Evolutionary conservation across 2,329 filamentous ascomycete genomes (phyloP), one percentile per base, ranked within the genome.

Genomic region (Stachybotrys chartarum): DNA sequence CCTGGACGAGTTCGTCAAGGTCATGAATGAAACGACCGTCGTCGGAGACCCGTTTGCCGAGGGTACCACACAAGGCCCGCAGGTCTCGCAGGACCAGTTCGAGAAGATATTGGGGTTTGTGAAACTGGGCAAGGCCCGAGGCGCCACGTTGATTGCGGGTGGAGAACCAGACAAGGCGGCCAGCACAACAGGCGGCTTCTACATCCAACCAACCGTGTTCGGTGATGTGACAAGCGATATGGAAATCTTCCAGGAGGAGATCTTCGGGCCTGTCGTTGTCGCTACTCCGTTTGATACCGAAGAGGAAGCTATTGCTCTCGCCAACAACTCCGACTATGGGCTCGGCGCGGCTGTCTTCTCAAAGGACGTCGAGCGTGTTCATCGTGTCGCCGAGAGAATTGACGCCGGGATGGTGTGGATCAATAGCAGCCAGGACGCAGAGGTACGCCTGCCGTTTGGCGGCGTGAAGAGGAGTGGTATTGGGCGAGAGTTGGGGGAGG

Each of bases 191-290:
- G 88, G 88, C 56, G 35, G 35, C 7, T 94, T 88, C 82, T 94
- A 91, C 78, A 90, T 94, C 72, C 77, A 92, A 78, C 90, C 90
- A 35, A 94, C 90, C 66, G 88, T 94, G 74, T 94, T 95, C 78
- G 84, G 82, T 69, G 84, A 90, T 65, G 89, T 66, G 31, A 59
- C 58, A 39, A 48, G 60, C 50, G 55, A 56, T 90, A 93, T 93
- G 88, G 91, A 88, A 80, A 91, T 95, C 68, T 85, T 90, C 75
- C 82, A 89, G 71, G 89, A 94, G 75, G 90, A 95, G 76, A 93
- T 94, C 72, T 95, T 95, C 70, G 90, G 90, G 58, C 90, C 90
- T 54, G 90, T 95, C 58, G 88, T 85, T 73, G 82, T 86, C 63
- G 85, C 94, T 64, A 81, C 85, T 74, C 93, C 91, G 77, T 94